A percentile compares a stretch with the other conserved stretches of the same genome.
Conservation (phyloP, 2,329 filamentous ascomycete genomes). For the Pseudophaeomoniella oleicola region DNA sequence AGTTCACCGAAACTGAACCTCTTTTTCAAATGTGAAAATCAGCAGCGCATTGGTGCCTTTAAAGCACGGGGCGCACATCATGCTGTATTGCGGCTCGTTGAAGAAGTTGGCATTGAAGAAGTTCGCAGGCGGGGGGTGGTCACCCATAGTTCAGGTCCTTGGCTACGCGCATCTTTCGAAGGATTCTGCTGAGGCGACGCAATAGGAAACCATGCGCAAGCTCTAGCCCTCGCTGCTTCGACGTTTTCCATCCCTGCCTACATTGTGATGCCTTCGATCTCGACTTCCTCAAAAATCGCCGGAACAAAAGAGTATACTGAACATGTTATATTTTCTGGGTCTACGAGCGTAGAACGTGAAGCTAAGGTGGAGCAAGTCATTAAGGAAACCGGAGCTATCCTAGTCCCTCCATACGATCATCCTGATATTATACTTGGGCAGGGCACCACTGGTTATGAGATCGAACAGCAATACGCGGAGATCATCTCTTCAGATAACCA, state of each 20-base stretch:
- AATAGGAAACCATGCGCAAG: conserved; percentile 85
- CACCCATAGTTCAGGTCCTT: conserved; percentile 74
- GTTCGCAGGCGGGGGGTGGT: conserved; percentile 57
- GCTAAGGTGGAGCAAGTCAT: conserved; percentile 58
- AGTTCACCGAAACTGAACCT: conserved; percentile 49
- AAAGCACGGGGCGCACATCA: conserved; percentile 87
- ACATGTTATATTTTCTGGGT: conserved; percentile 65
- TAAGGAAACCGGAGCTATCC: conserved; percentile 54
- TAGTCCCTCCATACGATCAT: conserved; percentile 87
- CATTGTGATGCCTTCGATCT: conserved; percentile 87
- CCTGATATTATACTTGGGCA: conserved; percentile 84
- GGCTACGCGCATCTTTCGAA: conserved; percentile 2
- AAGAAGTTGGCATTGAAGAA: conserved; percentile 45
- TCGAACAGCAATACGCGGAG: conserved; percentile 56
- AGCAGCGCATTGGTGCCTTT: conserved; percentile 82
- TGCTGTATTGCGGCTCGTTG: conserved; percentile 56
- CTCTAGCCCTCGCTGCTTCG: conserved; percentile 69
- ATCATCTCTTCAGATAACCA: conserved; percentile 26
- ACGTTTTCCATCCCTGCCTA: conserved; percentile 62
- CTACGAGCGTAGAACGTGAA: conserved; percentile 67
- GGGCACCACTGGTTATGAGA: conserved; percentile 75
- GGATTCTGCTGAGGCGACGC: conserved; percentile 3
- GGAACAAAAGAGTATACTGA: conserved; percentile 69
- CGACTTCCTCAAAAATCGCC: conserved; percentile 71
- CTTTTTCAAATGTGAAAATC: conserved; percentile 94